Evolutionary conservation across 306 rosid genomes (phyloP), one percentile per base, ranked within the genome.

Genomic region (Vigna mungo): DNA sequence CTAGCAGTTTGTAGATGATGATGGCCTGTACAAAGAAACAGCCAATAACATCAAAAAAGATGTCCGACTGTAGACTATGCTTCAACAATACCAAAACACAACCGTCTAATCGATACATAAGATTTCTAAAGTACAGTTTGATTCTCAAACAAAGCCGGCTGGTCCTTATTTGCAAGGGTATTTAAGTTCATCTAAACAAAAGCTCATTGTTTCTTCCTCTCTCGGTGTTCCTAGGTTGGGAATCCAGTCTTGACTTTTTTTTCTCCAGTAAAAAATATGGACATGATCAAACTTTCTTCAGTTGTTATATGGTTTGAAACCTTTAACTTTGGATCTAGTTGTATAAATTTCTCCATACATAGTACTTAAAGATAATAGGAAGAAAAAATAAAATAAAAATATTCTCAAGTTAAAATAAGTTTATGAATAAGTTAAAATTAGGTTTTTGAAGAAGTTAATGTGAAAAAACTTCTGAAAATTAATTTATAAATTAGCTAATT

Each of bases 161-260:
- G 14, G 51, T 7, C 60, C 36, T 58, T 82, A 32, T 32, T 32
- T 7, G 20, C 27, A 18, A 51, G 70, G 76, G 15, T 52, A 54
- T 27, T 25, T 3, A 6, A 61, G 58, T 60, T 81, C 30, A 47
- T 68, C 56, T 68, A 48, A 66, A 47, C 56, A 56, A 66, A 76
- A 44, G 5, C 44, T 41, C 20, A 59, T 16, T 15, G 16, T 71
- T 76, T 21, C 41, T 13, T 71, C 68, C 9, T 64, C 37, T 48
- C 58, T 56, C 49, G 13, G 76, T 25, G 20, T 14, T 41, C 61
- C 37, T 20, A 49, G 53, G 54, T 39, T 37, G 15, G n/a, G 48
- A 43, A 54, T 66, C 67, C 81, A 21, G 41, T 64, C 58, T 20
- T 74, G 36, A 55, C 71, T 8, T 15, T 51, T 32, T 20, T 32